A percentile compares a stretch with the other conserved stretches of the same genome.
These are phyloP conservation scores for Caryopteris hybrid DNA, from an alignment of 305 asterid species.

Conservation along the genomic window DNA sequence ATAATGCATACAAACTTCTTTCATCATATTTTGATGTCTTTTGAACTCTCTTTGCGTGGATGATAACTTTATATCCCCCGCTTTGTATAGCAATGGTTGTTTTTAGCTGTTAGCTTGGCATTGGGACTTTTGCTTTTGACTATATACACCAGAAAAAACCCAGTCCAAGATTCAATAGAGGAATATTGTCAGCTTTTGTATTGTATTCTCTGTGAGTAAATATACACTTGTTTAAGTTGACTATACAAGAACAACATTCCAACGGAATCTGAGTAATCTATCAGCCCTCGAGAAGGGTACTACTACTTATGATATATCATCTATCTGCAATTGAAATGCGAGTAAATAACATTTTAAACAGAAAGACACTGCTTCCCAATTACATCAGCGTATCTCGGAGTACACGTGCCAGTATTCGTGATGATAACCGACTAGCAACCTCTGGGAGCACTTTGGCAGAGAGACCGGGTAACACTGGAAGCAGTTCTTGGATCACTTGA, in stretches of 20 bases:
- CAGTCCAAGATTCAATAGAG: not conserved
- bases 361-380: slow-evolving; percentile 10
- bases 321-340: not conserved
- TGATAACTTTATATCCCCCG: not conserved
- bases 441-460: slow-evolving; percentile 86
- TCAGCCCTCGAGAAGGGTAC: slow-evolving; percentile 1
- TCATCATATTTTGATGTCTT: too few relatives aligned
- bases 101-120: not conserved
- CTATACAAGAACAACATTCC: slow-evolving; percentile 18
- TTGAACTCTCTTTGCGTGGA: not conserved
- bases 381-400: slow-evolving; percentile 60
- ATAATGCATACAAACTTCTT: not conserved
- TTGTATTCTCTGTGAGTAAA: slow-evolving; percentile 21
- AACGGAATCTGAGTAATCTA: slow-evolving; percentile 6
- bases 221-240: slow-evolving; percentile 18
- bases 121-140: too few relatives aligned
- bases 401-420: slow-evolving; percentile 77
- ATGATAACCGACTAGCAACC: slow-evolving; percentile 74
- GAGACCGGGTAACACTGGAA: slow-evolving; percentile 88
- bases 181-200: slow-evolving; percentile 12
- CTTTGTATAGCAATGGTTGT: not conserved
- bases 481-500: slow-evolving; percentile 77
- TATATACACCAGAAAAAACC: too few relatives aligned
- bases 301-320: not conserved
- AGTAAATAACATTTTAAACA: slow-evolving; percentile 15